phyloP scores from a whole-genome alignment of 257 asterid genomes.

The Solanum chilense region DNA sequence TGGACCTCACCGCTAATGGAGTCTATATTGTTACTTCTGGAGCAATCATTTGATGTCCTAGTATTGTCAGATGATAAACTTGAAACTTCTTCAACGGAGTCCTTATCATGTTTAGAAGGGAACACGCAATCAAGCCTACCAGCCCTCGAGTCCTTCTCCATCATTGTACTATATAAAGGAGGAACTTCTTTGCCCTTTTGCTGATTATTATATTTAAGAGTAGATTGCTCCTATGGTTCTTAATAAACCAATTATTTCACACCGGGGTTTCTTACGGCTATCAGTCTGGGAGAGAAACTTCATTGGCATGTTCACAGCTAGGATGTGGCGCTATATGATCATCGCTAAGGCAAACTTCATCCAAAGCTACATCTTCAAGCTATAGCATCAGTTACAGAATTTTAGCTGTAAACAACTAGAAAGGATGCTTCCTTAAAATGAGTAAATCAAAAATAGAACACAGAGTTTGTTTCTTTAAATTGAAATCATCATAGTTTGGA shows the following conservation, averaged over 20 bases:
- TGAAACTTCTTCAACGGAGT: conserved; percentile 36
- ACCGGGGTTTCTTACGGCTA: conserved; percentile 26
- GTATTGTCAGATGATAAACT: conserved; percentile 35
- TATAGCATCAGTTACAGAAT: conserved; percentile 43
- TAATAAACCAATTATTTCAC: conserved; percentile 16
- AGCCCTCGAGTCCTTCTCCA: conserved; percentile 33
- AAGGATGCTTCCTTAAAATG: conserved; percentile 21
- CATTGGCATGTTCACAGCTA: conserved; percentile 10
- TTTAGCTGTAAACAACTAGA: conserved; percentile 41
- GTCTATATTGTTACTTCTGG: conserved; percentile 18
- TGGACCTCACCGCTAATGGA: conserved; percentile 17
- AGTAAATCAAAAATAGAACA: background rate
- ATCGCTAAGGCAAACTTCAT: conserved; percentile 41
- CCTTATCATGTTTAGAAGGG: conserved; percentile 28
- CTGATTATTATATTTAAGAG: conserved; percentile 11
- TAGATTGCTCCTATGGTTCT: conserved; percentile 14
- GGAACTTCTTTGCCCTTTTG: conserved; percentile 7
- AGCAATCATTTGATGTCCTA: conserved; percentile 20
- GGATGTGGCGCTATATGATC: conserved; percentile 69
- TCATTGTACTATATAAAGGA: conserved; percentile 23
- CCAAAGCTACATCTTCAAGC: conserved; percentile 65
- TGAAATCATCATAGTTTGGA: background rate
- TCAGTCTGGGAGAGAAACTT: conserved; percentile 23
- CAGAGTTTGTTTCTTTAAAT: background rate
- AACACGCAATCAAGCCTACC: conserved; percentile 23